phyloP scores from a whole-genome alignment of 768 basidiomycete genomes.

The Rhizopogon roseolus region DNA sequence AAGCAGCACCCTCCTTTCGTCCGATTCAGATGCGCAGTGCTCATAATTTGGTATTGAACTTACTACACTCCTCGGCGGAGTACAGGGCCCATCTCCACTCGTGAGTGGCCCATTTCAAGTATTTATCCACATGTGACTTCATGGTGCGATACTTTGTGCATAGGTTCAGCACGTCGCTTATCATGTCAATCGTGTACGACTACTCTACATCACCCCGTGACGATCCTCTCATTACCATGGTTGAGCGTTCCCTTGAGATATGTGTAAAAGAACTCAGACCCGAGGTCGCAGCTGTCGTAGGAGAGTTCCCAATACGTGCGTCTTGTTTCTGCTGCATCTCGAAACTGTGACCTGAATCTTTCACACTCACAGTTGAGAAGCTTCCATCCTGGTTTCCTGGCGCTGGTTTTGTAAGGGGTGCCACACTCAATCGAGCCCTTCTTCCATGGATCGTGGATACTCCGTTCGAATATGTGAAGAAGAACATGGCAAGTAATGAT shows the following conservation, averaged over 20 bases:
- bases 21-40: constrained; percentile 30
- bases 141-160: background rate
- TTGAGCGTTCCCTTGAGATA: constrained; percentile 9
- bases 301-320: constrained; percentile 15
- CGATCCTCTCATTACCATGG: constrained; percentile 15
- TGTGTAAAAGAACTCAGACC: constrained; percentile 12
- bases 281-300: constrained; percentile 11
- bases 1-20: constrained; percentile 21
- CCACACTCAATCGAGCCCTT: constrained; percentile 5
- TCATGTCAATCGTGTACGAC: constrained; percentile 21
- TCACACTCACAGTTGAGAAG: constrained; percentile 7
- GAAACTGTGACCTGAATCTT: background rate
- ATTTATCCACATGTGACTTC: background rate
- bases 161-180: constrained; percentile 16
- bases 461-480: constrained; percentile 20
- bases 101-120: constrained; percentile 5
- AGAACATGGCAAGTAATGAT: constrained; percentile 12
- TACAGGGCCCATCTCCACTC: constrained; percentile 17
- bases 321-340: background rate
- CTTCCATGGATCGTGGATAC: constrained; percentile 10
- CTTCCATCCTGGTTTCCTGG: constrained; percentile 22
- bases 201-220: constrained; percentile 11
- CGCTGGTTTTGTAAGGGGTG: constrained; percentile 12
- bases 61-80: constrained; percentile 19
- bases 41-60: constrained; percentile 21